Evolutionary conservation across 2,329 filamentous ascomycete species (phyloP).

Genomic region (Talaromyces sp.): DNA sequence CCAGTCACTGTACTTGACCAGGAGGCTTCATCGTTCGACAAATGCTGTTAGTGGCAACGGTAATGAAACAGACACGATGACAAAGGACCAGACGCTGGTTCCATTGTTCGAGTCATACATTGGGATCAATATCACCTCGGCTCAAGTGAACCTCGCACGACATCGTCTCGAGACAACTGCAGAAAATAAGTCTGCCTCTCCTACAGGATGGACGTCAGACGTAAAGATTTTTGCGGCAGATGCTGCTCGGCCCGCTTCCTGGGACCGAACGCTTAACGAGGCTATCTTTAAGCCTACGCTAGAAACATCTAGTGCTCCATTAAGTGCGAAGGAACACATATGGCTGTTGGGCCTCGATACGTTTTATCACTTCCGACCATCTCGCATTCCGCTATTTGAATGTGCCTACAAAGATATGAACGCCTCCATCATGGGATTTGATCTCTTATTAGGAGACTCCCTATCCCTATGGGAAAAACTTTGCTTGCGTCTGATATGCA

Average conservation of each 20-base stretch:
- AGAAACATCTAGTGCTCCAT: neutral
- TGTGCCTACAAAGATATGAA: slow-evolving; percentile 43
- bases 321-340: slow-evolving; percentile 28
- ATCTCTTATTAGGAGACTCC: slow-evolving; percentile 46
- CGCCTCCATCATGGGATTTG: slow-evolving; percentile 57
- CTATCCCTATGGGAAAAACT: slow-evolving; percentile 31
- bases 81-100: neutral
- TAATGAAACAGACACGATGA: slow-evolving; percentile 17
- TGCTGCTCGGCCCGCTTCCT: slow-evolving; percentile 49
- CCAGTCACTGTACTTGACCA: slow-evolving; percentile 52
- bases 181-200: neutral
- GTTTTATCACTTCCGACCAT: slow-evolving; percentile 58
- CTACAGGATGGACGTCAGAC: slow-evolving; percentile 11
- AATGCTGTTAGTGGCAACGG: neutral
- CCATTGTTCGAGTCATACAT: slow-evolving; percentile 48
- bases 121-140: slow-evolving; percentile 53
- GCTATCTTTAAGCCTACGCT: slow-evolving; percentile 19
- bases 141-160: slow-evolving; percentile 44
- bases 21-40: slow-evolving; percentile 24
- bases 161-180: slow-evolving; percentile 18
- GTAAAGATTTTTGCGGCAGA: slow-evolving; percentile 49
- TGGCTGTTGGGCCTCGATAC: slow-evolving; percentile 59
- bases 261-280: slow-evolving; percentile 35
- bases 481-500: slow-evolving; percentile 45
- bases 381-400: slow-evolving; percentile 48